Evolutionary conservation across 2,329 filamentous ascomycete species (phyloP).

Genomic region (Diaporthe vaccinii): DNA sequence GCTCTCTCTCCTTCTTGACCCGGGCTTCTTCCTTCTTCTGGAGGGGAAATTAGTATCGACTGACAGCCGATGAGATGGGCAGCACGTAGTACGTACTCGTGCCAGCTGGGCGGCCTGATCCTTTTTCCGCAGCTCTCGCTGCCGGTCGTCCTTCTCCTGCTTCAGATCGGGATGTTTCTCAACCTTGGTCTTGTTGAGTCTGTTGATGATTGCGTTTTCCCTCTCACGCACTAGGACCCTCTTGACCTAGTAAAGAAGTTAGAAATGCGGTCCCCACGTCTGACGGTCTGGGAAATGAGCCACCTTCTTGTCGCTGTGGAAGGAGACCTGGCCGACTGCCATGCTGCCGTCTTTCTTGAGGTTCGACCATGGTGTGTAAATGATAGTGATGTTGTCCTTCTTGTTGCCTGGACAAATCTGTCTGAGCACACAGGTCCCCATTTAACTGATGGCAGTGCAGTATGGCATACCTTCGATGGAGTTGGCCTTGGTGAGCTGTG

Average conservation of each 20-base stretch:
- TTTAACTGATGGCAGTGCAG: not conserved
- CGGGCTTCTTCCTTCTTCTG: constrained; percentile 83
- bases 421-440: not conserved
- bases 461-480: constrained; percentile 86
- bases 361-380: constrained; percentile 97
- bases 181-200: constrained; percentile 96
- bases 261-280: not conserved
- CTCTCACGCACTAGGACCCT: constrained; percentile 83
- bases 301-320: constrained; percentile 92
- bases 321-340: constrained; percentile 94
- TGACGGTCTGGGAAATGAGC: no score
- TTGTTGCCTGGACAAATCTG: constrained; percentile 81
- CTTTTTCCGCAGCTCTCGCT: constrained; percentile 77
- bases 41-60: constrained; percentile 11
- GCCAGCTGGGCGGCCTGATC: constrained; percentile 75
- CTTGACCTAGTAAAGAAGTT: constrained; percentile 70
- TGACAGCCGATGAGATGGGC: not conserved
- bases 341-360: constrained; percentile 95
- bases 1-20: constrained; percentile 83
- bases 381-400: constrained; percentile 95
- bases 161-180: constrained; percentile 89
- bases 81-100: constrained; percentile 64
- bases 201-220: constrained; percentile 93
- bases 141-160: constrained; percentile 83
- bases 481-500: constrained; percentile 98